A percentile compares a stretch with the other conserved stretches of the same genome.
Conservation (phyloP, 345 rosid genomes). For the Hibiscus trionum region DNA sequence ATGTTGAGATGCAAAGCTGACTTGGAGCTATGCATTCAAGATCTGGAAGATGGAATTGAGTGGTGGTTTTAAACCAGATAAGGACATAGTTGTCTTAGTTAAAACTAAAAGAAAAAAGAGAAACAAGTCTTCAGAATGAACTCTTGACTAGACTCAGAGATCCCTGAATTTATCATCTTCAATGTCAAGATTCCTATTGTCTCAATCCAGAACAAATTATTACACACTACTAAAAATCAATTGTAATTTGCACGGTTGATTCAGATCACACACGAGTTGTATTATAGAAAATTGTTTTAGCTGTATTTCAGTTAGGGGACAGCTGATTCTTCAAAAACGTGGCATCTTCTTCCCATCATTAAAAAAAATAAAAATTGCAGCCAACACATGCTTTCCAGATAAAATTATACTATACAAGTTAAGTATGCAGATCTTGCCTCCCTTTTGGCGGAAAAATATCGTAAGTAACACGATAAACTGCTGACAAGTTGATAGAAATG, state of each 20-base stretch:
- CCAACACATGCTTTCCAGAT: not conserved
- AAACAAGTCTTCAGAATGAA: not conserved
- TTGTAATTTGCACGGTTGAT: too few relatives aligned
- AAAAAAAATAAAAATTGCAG: not conserved
- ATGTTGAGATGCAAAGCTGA: too few relatives aligned
- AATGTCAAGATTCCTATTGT: slow-evolving; percentile 17
- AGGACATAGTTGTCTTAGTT: too few relatives aligned
- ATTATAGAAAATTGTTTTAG: not conserved
- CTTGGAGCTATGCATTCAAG: too few relatives aligned
- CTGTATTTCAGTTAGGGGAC: not conserved
- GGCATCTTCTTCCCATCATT: not conserved
- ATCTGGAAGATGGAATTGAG: too few relatives aligned
- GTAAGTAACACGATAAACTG: not conserved
- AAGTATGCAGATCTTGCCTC: not conserved
- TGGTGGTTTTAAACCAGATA: not conserved
- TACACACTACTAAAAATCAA: not conserved
- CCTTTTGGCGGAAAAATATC: not conserved
- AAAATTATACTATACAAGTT: not conserved
- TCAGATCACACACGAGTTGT: not conserved
- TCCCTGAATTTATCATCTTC: not conserved
- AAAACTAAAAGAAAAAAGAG: not conserved
- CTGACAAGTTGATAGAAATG: not conserved
- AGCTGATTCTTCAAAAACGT: not conserved
- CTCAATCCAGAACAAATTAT: not conserved
- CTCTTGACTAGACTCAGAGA: not conserved